Evolutionary conservation across 192 early-diverging fungal species (phyloP), one percentile per base, ranked within the genome.

Genomic region (Pilaira anomala): DNA sequence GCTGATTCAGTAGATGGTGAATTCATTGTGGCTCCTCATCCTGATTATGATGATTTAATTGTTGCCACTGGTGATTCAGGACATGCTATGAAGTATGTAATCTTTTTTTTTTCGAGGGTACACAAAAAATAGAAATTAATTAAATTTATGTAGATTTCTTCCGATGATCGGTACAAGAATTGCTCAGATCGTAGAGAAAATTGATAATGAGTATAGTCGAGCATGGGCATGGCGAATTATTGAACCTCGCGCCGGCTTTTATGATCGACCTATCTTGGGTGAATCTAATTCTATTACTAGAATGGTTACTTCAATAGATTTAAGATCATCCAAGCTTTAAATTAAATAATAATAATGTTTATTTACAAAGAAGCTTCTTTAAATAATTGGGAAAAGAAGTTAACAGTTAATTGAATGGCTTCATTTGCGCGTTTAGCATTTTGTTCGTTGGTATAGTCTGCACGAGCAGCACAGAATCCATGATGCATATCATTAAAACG

Each of bases 21-120:
- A 22, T 86, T 86, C 52, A 39, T 78, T 7, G 69, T 86, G 12
- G 46, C 46, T 36, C 59, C 68, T 21, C 73, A 80, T 21, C 84
- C 84, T 7, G 28, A 67, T 18, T 64, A 68, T 41, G 30, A 57
- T 11, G 67, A 72, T 22, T 40, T 81, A 8, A 69, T 79, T 51
- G 73, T 86, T 25, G 84, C 82, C 3, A 78, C 80, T 14, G 84
- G 84, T 24, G 84, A 80, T 19, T 76, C 73, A 16, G 84, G 84
- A 2, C 84, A 86, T 45, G 84, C 66, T 12, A 84, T 86, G 75
- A 86, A 86, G 75, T 71, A 65, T 46, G 59, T 48, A 14, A 21
- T 29, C 16, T 16, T 5, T 59, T 66, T 39, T 25, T 22, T 21
- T 48, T 46, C 45, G 3, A 14, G 1, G 11, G 8, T 28, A 18